Percentiles rank a stretch among this genome's conserved stretches.
phyloP scores from a whole-genome alignment of 164 flowering plant species.

The Echeveria elegans region DNA sequence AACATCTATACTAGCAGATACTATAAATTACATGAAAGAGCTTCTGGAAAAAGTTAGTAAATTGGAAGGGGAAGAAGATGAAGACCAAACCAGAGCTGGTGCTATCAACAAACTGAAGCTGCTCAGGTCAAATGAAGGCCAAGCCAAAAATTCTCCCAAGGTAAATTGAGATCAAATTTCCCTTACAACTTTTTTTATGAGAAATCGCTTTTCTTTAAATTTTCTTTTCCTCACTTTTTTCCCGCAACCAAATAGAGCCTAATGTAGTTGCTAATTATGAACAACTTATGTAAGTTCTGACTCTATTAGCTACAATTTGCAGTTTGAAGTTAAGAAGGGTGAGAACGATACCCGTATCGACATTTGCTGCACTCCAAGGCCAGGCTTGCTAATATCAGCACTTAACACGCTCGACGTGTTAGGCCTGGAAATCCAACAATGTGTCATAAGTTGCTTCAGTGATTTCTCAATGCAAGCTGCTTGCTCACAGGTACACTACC shows the following conservation, averaged over 20 bases:
- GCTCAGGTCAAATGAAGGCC: constrained; percentile 38
- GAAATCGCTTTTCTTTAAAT: no score
- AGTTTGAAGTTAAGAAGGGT: constrained; percentile 81
- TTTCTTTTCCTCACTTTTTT: background rate
- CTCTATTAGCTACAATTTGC: constrained; percentile 7
- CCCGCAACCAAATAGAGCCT: no score
- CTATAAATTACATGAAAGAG: constrained; percentile 87
- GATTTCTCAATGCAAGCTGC: constrained; percentile 87
- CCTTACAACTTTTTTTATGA: no score
- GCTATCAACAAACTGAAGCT: constrained; percentile 41
- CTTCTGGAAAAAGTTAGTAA: constrained; percentile 57
- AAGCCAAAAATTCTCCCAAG: constrained; percentile 70
- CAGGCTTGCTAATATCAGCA: constrained; percentile 69
- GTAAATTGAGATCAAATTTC: no score
- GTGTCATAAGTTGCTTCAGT: constrained; percentile 87
- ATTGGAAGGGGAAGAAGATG: constrained; percentile 44
- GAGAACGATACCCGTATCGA: constrained; percentile 53
- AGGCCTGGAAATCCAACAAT: constrained; percentile 87
- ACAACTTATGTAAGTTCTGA: background rate
- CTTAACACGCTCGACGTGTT: constrained; percentile 62
- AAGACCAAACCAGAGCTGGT: constrained; percentile 21
- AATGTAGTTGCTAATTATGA: no score
- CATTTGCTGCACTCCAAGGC: constrained; percentile 62
- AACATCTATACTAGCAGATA: constrained; percentile 89
- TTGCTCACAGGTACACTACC: constrained; percentile 58